A percentile compares a stretch with the other conserved stretches of the same genome.
phyloP scores from a whole-genome alignment of 495 filamentous ascomycete genomes.

The Elasticomyces elasticus region DNA sequence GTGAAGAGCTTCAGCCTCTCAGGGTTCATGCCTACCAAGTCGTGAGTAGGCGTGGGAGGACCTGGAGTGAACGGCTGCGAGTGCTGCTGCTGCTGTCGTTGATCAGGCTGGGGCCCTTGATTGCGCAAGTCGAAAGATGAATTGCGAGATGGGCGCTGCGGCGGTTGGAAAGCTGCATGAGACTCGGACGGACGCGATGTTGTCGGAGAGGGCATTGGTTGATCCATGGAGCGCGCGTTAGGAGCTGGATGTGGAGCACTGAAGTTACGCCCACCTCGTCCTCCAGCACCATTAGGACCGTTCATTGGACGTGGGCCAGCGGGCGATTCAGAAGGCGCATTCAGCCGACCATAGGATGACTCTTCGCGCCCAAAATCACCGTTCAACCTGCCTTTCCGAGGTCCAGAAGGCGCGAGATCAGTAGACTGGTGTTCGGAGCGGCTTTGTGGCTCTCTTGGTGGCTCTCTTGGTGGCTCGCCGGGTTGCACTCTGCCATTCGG shows the following conservation, averaged over 20 bases:
- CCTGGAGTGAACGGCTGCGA: slow-evolving; percentile 13
- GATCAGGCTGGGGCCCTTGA: slow-evolving; percentile 10
- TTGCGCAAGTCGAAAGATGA: slow-evolving; percentile 2
- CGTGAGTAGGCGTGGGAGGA: slow-evolving; percentile 19
- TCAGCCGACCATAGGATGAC: slow-evolving; percentile 35
- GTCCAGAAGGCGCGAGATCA: slow-evolving; percentile 12
- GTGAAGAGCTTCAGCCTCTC: slow-evolving; percentile 10
- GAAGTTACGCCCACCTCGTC: slow-evolving; percentile 33
- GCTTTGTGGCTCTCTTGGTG: not conserved
- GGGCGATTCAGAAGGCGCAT: slow-evolving; percentile 48
- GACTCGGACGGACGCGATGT: slow-evolving; percentile 1
- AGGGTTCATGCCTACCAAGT: slow-evolving; percentile 2
- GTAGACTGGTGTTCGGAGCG: not conserved
- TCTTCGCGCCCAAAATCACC: slow-evolving; percentile 26
- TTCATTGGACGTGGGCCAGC: slow-evolving; percentile 56
- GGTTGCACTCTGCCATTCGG: not conserved
- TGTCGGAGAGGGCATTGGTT: slow-evolving; percentile 3
- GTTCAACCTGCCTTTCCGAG: slow-evolving; percentile 16
- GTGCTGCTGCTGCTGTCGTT: slow-evolving; percentile 1
- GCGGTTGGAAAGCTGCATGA: slow-evolving; percentile 9
- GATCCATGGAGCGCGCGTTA: slow-evolving; percentile 9
- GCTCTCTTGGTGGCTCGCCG: not conserved
- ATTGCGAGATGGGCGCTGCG: slow-evolving; percentile 3
- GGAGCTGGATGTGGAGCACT: slow-evolving; percentile 25
- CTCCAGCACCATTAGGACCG: slow-evolving; percentile 29